These are phyloP conservation scores for Paecilomyces fulvus DNA, from an alignment of 2,329 filamentous ascomycete genomes.

Conservation along the genomic window DNA sequence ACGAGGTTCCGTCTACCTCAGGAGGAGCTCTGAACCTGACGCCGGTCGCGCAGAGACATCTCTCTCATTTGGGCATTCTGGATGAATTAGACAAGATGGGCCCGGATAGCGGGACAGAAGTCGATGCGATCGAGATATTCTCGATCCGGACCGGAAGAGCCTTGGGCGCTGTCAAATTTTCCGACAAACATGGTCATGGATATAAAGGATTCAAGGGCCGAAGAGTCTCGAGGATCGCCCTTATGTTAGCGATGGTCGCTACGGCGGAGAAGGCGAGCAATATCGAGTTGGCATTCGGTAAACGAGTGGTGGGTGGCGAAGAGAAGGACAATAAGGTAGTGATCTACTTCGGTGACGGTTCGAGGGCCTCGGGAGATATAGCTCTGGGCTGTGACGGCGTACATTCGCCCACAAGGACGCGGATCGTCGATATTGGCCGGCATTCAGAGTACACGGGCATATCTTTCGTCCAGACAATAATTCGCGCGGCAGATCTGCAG, in stretches of 20 bases:
- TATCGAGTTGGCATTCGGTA: constrained; percentile 34
- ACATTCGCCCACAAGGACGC: constrained; percentile 29
- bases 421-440: constrained; percentile 27
- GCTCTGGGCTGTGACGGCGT: constrained; percentile 35
- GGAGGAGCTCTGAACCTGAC: constrained; percentile 39
- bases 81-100: constrained; percentile 30
- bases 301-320: constrained; percentile 29
- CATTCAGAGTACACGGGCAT: constrained; percentile 34
- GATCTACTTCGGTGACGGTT: constrained; percentile 31
- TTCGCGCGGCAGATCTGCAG: constrained; percentile 14
- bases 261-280: constrained; percentile 27
- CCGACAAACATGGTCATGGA: constrained; percentile 26
- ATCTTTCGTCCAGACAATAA: constrained; percentile 30
- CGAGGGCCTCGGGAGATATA: constrained; percentile 24
- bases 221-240: constrained; percentile 33
- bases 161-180: constrained; percentile 32
- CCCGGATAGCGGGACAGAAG: constrained; percentile 29
- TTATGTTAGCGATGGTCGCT: constrained; percentile 34
- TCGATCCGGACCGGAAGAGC: constrained; percentile 31
- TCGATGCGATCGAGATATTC: constrained; percentile 34
- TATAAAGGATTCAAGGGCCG: constrained; percentile 29
- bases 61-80: constrained; percentile 34
- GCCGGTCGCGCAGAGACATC: constrained; percentile 35
- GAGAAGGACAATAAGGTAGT: constrained; percentile 23
- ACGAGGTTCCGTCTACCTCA: constrained; percentile 33